Evolutionary conservation across 108 stramenopile species (phyloP).

Genomic region (Halocafeteria seosinensis): DNA sequence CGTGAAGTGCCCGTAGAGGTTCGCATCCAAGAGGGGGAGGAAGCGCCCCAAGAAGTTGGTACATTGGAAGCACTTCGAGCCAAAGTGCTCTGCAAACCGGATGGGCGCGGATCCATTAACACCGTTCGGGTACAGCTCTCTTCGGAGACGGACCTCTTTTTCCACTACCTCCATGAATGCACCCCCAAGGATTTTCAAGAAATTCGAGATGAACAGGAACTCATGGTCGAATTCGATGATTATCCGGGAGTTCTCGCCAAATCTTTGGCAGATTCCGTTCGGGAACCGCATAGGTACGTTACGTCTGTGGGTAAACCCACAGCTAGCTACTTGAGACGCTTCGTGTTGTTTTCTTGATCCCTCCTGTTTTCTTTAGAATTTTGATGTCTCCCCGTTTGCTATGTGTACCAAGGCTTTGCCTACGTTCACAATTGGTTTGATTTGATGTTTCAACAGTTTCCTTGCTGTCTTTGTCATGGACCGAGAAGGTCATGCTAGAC

Average conservation of each 20-base stretch:
- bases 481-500: conserved; percentile 34
- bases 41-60: conserved; percentile 32
- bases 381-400: too few relatives aligned
- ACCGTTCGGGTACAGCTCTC: conserved; percentile 32
- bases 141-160: conserved; percentile 45
- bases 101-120: conserved; percentile 17
- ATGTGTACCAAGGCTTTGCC: too few relatives aligned
- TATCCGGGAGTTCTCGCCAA: conserved; percentile 38
- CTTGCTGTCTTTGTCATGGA: conserved; percentile 46
- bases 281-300: conserved; percentile 41
- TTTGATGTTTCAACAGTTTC: too few relatives aligned
- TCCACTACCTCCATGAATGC: conserved; percentile 32
- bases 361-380: too few relatives aligned
- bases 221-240: conserved; percentile 46
- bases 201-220: conserved; percentile 23
- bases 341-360: too few relatives aligned
- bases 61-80: conserved; percentile 49
- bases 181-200: conserved; percentile 16
- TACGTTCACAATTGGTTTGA: too few relatives aligned
- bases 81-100: conserved; percentile 36
- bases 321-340: too few relatives aligned
- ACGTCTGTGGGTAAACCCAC: too few relatives aligned
- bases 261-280: conserved; percentile 42
- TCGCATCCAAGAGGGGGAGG: conserved; percentile 21
- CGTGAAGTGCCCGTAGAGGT: conserved; percentile 41